phyloP scores from a whole-genome alignment of 2,329 filamentous ascomycete species.

The Pseudofabraea citricarpa region DNA sequence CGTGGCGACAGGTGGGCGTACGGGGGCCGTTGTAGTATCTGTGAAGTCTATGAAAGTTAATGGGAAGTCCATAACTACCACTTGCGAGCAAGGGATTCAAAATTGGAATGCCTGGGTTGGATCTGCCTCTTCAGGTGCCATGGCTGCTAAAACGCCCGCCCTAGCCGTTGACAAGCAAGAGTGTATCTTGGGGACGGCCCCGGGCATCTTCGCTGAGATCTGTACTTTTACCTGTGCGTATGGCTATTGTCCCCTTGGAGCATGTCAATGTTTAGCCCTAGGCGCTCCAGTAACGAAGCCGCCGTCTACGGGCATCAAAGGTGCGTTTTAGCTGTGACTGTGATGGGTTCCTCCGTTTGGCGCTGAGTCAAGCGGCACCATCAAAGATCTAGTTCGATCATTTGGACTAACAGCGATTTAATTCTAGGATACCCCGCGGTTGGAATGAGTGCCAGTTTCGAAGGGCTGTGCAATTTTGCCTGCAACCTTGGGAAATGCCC shows the following conservation, averaged over 20 bases:
- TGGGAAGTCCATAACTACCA: slow-evolving; percentile 19
- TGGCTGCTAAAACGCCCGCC: slow-evolving; percentile 2
- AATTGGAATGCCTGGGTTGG: slow-evolving; percentile 35
- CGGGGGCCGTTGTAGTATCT: slow-evolving; percentile 23
- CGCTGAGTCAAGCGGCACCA: no score
- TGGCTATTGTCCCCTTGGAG: neutral
- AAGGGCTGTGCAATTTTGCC: no score
- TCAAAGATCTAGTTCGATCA: no score
- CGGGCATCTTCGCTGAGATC: slow-evolving; percentile 7
- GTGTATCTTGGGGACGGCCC: slow-evolving; percentile 20
- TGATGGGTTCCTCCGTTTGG: no score
- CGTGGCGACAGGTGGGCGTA: slow-evolving; percentile 17
- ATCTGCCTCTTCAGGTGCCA: slow-evolving; percentile 8
- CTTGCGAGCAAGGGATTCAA: slow-evolving; percentile 21
- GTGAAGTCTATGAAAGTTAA: slow-evolving; percentile 21
- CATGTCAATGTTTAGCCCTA: neutral
- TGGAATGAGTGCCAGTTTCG: no score
- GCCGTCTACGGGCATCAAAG: neutral
- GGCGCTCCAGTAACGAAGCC: neutral
- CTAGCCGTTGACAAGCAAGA: slow-evolving; percentile 5
- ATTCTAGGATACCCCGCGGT: no score
- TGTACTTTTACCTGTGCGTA: neutral
- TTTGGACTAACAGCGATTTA: no score
- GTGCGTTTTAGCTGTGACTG: no score
- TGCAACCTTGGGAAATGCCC: no score